Percentiles rank a stretch among this genome's conserved stretches.
phyloP scores from a whole-genome alignment of 2,329 filamentous ascomycete genomes.

The Keithomyces neogunnii region DNA sequence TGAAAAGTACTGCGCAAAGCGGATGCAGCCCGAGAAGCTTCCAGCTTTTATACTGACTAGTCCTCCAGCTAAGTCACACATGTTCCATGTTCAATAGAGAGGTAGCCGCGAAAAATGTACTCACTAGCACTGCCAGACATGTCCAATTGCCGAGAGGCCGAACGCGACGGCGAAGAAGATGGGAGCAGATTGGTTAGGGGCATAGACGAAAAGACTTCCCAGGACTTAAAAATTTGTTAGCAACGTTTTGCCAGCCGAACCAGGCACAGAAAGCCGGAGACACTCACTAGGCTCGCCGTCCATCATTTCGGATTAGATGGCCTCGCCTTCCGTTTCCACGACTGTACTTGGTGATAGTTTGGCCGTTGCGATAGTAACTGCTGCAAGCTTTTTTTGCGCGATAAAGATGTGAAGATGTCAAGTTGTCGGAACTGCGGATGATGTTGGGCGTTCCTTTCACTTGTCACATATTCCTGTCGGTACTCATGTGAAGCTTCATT shows the following conservation, averaged over 20 bases:
- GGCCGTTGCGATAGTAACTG: too few relatives aligned
- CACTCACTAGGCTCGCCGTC: neutral
- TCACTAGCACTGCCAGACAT: slow-evolving; percentile 44
- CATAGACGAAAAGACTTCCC: slow-evolving; percentile 29
- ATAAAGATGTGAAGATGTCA: too few relatives aligned
- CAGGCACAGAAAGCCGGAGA: too few relatives aligned
- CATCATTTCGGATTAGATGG: neutral
- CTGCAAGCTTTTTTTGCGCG: too few relatives aligned
- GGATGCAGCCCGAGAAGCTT: slow-evolving; percentile 41
- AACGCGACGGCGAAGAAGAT: slow-evolving; percentile 43
- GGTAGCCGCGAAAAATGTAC: slow-evolving; percentile 3
- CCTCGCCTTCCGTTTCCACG: too few relatives aligned
- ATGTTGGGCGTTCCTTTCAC: too few relatives aligned
- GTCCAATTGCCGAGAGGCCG: slow-evolving; percentile 33
- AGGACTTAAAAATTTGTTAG: slow-evolving; percentile 3
- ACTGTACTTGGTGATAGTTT: too few relatives aligned
- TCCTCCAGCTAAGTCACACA: neutral
- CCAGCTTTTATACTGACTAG: slow-evolving; percentile 43
- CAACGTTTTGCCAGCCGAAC: too few relatives aligned
- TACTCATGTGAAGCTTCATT: too few relatives aligned
- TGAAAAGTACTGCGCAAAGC: slow-evolving; percentile 40
- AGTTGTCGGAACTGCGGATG: too few relatives aligned
- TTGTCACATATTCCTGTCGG: too few relatives aligned
- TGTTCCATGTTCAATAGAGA: neutral
- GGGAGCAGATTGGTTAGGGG: slow-evolving; percentile 45